Conservation (phyloP, 2,329 filamentous ascomycete genomes). For the Fusarium irregulare region DNA sequence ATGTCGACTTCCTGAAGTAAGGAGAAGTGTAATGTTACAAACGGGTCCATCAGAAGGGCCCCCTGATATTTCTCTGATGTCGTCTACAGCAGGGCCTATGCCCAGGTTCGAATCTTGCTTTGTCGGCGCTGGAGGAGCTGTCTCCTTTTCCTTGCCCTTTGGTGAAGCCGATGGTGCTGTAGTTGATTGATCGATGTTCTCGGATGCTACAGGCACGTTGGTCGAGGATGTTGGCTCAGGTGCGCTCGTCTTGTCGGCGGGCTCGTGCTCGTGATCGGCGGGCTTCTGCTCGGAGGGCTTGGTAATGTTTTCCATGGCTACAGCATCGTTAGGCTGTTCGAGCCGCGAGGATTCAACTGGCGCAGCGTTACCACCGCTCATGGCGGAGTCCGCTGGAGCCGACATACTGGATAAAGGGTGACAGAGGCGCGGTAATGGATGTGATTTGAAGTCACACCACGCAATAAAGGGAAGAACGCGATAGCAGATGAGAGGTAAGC, state of each 20-base stretch:
- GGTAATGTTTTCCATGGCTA: constrained; percentile 52
- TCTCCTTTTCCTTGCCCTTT: constrained; percentile 53
- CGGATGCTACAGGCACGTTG: constrained; percentile 32
- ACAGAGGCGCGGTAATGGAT: constrained; percentile 34
- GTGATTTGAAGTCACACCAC: constrained; percentile 45
- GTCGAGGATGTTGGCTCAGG: constrained; percentile 33
- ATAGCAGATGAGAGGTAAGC: constrained; percentile 13
- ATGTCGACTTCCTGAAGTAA: constrained; percentile 84
- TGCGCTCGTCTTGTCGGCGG: constrained; percentile 30
- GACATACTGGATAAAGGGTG: constrained; percentile 45
- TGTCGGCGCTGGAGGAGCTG: constrained; percentile 43
- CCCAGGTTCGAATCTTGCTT: constrained; percentile 55
- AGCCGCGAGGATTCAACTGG: constrained; percentile 47
- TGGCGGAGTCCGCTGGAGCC: constrained; percentile 50
- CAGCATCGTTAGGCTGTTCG: constrained; percentile 52
- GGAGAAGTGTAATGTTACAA: constrained; percentile 83
- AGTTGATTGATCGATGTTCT: constrained; percentile 35
- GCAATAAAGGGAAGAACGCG: constrained; percentile 26
- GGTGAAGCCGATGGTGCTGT: constrained; percentile 37
- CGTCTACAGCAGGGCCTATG: constrained; percentile 58
- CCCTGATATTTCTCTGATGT: constrained; percentile 53
- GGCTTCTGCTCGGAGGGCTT: constrained; percentile 38
- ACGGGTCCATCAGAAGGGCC: constrained; percentile 53
- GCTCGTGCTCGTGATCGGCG: constrained; percentile 30
- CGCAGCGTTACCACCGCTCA: constrained; percentile 48